Base-by-base conservation (phyloP, 768 basidiomycete species). In the Mycena leptocephala region DNA sequence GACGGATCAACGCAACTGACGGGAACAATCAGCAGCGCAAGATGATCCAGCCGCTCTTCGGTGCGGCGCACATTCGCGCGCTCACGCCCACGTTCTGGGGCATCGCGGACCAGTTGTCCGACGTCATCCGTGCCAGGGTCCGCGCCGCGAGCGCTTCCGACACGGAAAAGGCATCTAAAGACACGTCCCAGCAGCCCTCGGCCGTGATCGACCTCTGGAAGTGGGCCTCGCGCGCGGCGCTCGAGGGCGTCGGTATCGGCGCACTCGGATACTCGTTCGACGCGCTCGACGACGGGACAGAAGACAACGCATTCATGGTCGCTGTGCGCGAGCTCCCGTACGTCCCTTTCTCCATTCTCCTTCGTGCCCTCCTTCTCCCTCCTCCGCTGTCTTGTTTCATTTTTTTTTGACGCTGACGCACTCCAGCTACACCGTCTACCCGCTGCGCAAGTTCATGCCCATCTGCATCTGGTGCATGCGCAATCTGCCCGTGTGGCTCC, bases 41-140 rank as follows among this genome's bases (percentile, higher is more conserved):
- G 66, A 68, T 68, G 66, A 68, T 68, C 53, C 66, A 68, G 26
- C 66, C 66, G n/a, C 66, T 68, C 37, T 68, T 68, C 53, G 66
- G 66, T 20, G 35, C 53, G 28, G 48, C 66, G 13, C 66, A 68
- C 53, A 56, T 68, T 1, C 66, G 66, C 66, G 66, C n/a, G n/a
- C 66, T 68, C 53, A 68, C 66, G 14, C 53, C 66, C n/a, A 68
- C 66, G 1, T 68, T 68, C 66, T 68, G 51, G 51, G 18, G 24
- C 53, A 56, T 68, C 20, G 66, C 66, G n/a, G 39, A 37, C 66
- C 66, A 68, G 37, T 4, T 20, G 51, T 11, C 6, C 14, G 26
- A 53, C 66, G 66, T 68, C 66, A 68, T 68, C 51, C 51, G 53
- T 2, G 66, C 66, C 51, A 53, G 16, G n/a, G 51, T 68, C 24